Evolutionary conservation across 768 basidiomycete species (phyloP).

Genomic region (Aureoboletus auriporus): DNA sequence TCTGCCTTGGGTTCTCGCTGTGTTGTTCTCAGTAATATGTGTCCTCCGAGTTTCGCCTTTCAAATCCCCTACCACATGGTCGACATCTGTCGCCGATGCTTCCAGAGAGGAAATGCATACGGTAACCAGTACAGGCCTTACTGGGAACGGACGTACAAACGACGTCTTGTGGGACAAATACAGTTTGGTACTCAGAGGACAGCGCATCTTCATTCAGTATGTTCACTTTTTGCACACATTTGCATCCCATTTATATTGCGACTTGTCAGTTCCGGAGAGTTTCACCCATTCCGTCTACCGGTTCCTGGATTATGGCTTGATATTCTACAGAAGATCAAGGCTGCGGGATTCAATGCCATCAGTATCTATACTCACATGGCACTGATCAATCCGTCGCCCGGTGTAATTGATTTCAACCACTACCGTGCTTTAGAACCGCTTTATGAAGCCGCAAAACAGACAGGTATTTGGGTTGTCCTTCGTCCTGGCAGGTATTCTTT

Average conservation of each 20-base stretch:
- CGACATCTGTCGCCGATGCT: background rate
- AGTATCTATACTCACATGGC: constrained; percentile 84
- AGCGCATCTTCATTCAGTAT: constrained; percentile 70
- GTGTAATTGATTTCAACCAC: constrained; percentile 67
- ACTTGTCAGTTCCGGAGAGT: constrained; percentile 67
- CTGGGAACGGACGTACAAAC: constrained; percentile 32
- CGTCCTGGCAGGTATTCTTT: constrained; percentile 58
- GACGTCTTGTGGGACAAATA: constrained; percentile 62
- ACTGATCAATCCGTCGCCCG: constrained; percentile 68
- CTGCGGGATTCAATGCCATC: constrained; percentile 73
- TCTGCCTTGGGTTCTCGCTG: constrained; percentile 12
- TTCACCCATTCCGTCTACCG: constrained; percentile 79
- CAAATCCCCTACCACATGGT: background rate
- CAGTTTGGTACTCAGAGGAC: constrained; percentile 64
- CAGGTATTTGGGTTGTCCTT: constrained; percentile 75
- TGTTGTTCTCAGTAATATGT: constrained; percentile 14
- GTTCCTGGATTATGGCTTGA: constrained; percentile 80
- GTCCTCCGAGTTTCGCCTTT: constrained; percentile 13
- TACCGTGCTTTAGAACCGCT: constrained; percentile 68
- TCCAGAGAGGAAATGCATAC: constrained; percentile 1
- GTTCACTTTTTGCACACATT: constrained; percentile 22
- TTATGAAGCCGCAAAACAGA: constrained; percentile 67
- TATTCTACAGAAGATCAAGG: constrained; percentile 77
- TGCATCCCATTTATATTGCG: background rate
- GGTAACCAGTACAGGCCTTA: constrained; percentile 5